Percentiles rank a stretch among this genome's conserved stretches.
These are phyloP conservation scores for Cytidiella melzeri DNA, from an alignment of 768 basidiomycete species.

Conservation along the genomic window DNA sequence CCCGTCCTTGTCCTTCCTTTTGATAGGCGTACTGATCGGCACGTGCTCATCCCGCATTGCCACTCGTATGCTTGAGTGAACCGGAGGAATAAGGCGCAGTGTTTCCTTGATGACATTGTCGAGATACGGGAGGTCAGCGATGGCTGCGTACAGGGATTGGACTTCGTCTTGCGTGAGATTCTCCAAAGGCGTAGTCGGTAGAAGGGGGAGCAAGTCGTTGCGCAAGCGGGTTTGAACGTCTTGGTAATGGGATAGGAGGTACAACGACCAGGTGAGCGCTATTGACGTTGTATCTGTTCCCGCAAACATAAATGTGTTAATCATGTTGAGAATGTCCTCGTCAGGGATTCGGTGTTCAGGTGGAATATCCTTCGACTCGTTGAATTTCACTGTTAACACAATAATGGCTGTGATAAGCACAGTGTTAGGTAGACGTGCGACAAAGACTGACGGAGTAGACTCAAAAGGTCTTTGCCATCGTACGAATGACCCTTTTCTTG, in stretches of 20 bases:
- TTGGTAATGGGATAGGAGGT: slow-evolving; percentile 63
- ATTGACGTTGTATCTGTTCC: slow-evolving; percentile 87
- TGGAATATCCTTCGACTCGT: slow-evolving; percentile 63
- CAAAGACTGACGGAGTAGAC: slow-evolving; percentile 56
- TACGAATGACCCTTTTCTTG: slow-evolving; percentile 46
- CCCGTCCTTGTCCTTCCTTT: slow-evolving; percentile 37
- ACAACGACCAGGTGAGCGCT: slow-evolving; percentile 79
- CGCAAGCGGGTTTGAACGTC: slow-evolving; percentile 66
- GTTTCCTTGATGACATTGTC: slow-evolving; percentile 74
- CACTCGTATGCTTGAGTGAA: slow-evolving; percentile 76
- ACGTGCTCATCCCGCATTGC: slow-evolving; percentile 75
- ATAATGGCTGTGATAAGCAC: background rate
- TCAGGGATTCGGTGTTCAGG: slow-evolving; percentile 75
- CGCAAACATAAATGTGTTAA: slow-evolving; percentile 88
- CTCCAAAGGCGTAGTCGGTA: slow-evolving; percentile 30
- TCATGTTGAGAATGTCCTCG: slow-evolving; percentile 77
- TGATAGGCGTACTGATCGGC: slow-evolving; percentile 63
- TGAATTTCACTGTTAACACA: slow-evolving; percentile 76
- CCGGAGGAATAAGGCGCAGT: slow-evolving; percentile 72
- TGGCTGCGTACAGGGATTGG: slow-evolving; percentile 45
- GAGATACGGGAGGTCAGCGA: slow-evolving; percentile 63
- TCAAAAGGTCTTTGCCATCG: slow-evolving; percentile 70
- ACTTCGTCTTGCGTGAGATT: slow-evolving; percentile 61
- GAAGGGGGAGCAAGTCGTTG: slow-evolving; percentile 51
- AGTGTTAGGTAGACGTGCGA: no score